A percentile compares a stretch with the other conserved stretches of the same genome.
Conservation (phyloP, 2,329 filamentous ascomycete genomes). For the Aaosphaeria arxii region DNA sequence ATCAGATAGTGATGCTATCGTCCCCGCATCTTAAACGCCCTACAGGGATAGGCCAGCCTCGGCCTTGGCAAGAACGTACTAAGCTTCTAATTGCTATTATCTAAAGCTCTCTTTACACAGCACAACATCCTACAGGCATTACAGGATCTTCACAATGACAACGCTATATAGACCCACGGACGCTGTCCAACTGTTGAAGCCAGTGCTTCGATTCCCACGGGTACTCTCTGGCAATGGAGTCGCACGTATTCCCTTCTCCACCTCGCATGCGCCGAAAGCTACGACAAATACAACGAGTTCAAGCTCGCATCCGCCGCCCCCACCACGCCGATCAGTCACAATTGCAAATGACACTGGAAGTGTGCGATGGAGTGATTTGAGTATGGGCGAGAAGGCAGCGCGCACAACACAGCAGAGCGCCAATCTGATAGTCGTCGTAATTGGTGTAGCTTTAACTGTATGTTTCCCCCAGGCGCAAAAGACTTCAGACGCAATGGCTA, state of each 20-base stretch:
- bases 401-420: constrained; percentile 87
- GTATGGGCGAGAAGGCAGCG: constrained; percentile 71
- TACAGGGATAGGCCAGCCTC: too few species aligned
- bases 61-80: too few species aligned
- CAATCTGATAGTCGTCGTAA: constrained; percentile 75
- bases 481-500: constrained; percentile 1
- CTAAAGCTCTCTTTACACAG: too few species aligned
- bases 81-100: too few species aligned
- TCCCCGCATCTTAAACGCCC: too few species aligned
- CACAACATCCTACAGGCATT: too few species aligned
- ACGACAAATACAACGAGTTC: constrained; percentile 19
- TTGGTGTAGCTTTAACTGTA: constrained; percentile 75
- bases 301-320: constrained; percentile 22
- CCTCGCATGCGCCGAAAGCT: constrained; percentile 19
- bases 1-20: too few species aligned
- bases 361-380: constrained; percentile 78
- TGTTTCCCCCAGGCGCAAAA: constrained; percentile 14
- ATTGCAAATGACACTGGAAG: constrained; percentile 82
- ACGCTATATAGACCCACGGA: constrained; percentile 28
- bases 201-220: constrained; percentile 16
- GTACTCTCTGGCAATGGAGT: constrained; percentile 4
- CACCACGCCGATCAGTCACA: constrained; percentile 69
- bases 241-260: constrained; percentile 22
- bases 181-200: constrained; percentile 24
- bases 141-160: constrained; percentile 15